Evolutionary conservation across 2,329 filamentous ascomycete genomes (phyloP), one percentile per base, ranked within the genome.

Genomic region (Neofusicoccum parvum): DNA sequence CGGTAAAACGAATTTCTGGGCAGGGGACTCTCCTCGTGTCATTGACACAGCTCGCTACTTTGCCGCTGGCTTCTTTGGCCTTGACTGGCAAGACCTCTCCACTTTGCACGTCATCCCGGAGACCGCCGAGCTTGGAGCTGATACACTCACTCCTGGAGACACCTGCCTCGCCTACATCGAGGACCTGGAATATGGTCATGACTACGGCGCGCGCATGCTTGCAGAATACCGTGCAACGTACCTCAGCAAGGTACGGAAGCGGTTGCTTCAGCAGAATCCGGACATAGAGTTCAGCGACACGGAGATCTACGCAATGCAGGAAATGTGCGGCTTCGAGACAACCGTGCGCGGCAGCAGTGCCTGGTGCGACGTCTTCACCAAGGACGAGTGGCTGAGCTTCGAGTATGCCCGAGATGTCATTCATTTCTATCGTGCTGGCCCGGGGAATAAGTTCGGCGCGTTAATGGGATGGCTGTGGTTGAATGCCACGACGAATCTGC

Each of bases 291-390:
- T 86, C 65, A 77, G 74, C 0, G 76, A 81, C 51, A 70, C 76
- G 3, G 85, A 87, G 63, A 73, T 87, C 43, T 88, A 83, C 69
- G 79, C 81, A 66, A 87, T 88, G 86, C 86, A 87, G 71, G 85
- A 87, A 69, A 82, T 87, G 77, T 88, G 86, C 70, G 86, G 84
- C 1, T 88, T 87, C 68, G 86, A 88, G 72, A 85, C 79, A 0
- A 80, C 83, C 2, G 81, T 82, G 0, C 79, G 82, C 65, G 86
- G 85, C 6, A 76, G 73, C 23, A 86, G 84, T 71, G 78, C 79
- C 5, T 88, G 85, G 85, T 88, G 85, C 68, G 74, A 82, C 64
- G 78, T 86, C 9, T 88, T 88, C 71, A 83, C 81, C 0, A 75
- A 77, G 37, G 73, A 82, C 1, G 85, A 87, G 53, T 87, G 85